phyloP scores from a whole-genome alignment of 306 rosid genomes.

The peach (Prunus persica) region Prunus_persica_NCBIv2 NC_034014.1:28609001-28609500 shows the following conservation, averaged over 20 bases:
- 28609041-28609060: slow-evolving; percentile 76
- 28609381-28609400: slow-evolving; percentile 61
- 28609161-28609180: slow-evolving; percentile 46
- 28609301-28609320: slow-evolving; percentile 10
- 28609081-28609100: slow-evolving; percentile 52
- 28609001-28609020: slow-evolving; percentile 38
- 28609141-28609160: slow-evolving; percentile 51
- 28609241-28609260: background rate
- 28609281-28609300: background rate
- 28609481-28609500: background rate
- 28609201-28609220: slow-evolving; percentile 8
- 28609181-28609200: slow-evolving; percentile 44
- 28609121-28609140: slow-evolving; percentile 40
- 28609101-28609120: slow-evolving; percentile 46
- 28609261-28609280: background rate
- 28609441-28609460: slow-evolving; percentile 38
- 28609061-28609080: slow-evolving; percentile 61
- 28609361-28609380: slow-evolving; percentile 73
- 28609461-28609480: slow-evolving; percentile 16
- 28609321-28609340: slow-evolving; percentile 61
- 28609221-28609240: background rate
- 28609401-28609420: slow-evolving; percentile 65
- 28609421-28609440: slow-evolving; percentile 50
- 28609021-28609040: slow-evolving; percentile 62
- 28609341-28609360: slow-evolving; percentile 59